Evolutionary conservation across 768 basidiomycete species (phyloP), one percentile per base, ranked within the genome.

Genomic region (Lenzites betulinus): DNA sequence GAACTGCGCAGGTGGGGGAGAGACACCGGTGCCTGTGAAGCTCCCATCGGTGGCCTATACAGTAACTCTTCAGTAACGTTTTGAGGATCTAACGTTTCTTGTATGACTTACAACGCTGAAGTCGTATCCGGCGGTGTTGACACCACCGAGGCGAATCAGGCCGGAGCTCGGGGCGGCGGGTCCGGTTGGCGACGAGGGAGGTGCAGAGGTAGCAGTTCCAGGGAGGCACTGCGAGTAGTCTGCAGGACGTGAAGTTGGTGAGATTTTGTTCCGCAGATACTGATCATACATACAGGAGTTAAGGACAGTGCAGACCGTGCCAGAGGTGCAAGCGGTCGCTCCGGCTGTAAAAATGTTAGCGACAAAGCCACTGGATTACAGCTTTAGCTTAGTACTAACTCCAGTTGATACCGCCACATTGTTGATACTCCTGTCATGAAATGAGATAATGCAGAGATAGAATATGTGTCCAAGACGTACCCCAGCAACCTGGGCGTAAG

Each of bases 51-150:
- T 81, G 8, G 68, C 53, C 63, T 57, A 20, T 25, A 9, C 7
- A 11, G 4, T 0, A 49, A 2, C 13, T 13, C 7, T 20, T 51
- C 39, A 54, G 25, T 23, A 30, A 16, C 1, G 3, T n/a, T 5
- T 2, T 16, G 0, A 16, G 25, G 9, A 8, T 44, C 11, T 16
- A 3, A 26, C 16, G 51, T 15, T 2, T 15, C 43, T 22, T 6
- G 46, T 20, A 9, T 0, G 11, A 64, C 77, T 52, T 63, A 79
- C 77, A 13, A 77, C 77, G 25, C 69, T 73, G 69, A 81, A 80
- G 64, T 80, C 79, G 60, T 76, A 80, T 11, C 80, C 79, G 51
- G 79, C 79, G 38, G 77, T 78, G 67, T 82, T 82, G 5, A 82
- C 80, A 61, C 81, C 81, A 7, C 79, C 79, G 12, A 80, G 65